Percentiles rank a stretch among this genome's conserved stretches.
phyloP scores from a whole-genome alignment of 1,284 basidiomycete species.

The Prillingera fragicola region DNA sequence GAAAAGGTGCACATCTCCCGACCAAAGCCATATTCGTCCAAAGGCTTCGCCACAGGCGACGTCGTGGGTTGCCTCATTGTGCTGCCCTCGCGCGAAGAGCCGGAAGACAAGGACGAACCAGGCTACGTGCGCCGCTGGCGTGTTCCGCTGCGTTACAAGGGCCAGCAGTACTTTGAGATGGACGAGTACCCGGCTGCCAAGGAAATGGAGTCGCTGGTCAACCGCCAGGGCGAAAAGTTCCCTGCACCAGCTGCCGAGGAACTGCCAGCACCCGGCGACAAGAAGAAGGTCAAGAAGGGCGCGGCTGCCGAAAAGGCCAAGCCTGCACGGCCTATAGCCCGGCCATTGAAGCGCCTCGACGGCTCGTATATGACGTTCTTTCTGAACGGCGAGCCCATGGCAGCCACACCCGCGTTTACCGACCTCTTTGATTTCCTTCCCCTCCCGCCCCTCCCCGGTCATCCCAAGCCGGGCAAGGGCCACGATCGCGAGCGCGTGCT shows the following conservation, averaged over 20 bases:
- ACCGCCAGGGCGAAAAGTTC: slow-evolving; percentile 52
- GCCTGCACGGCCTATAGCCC: neutral
- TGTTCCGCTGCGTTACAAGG: slow-evolving; percentile 88
- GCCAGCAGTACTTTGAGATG: slow-evolving; percentile 93
- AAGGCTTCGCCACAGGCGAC: slow-evolving; percentile 71
- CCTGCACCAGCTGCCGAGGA: slow-evolving; percentile 29
- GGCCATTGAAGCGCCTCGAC: slow-evolving; percentile 48
- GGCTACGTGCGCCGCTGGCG: slow-evolving; percentile 75
- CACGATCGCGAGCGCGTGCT: slow-evolving; percentile 23
- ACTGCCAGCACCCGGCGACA: slow-evolving; percentile 11
- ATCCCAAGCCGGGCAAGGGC: neutral
- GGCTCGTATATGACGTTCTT: slow-evolving; percentile 82
- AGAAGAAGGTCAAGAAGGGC: slow-evolving; percentile 17
- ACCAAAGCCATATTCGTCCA: slow-evolving; percentile 69
- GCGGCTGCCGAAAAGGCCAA: slow-evolving; percentile 26
- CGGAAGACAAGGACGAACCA: slow-evolving; percentile 59
- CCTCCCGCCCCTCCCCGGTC: slow-evolving; percentile 54
- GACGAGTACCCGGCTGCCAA: slow-evolving; percentile 85
- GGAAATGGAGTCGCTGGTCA: slow-evolving; percentile 86
- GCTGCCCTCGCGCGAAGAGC: slow-evolving; percentile 63
- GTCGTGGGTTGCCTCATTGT: slow-evolving; percentile 67
- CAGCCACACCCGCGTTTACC: slow-evolving; percentile 63
- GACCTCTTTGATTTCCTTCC: slow-evolving; percentile 89
- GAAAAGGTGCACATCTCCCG: slow-evolving; percentile 83
- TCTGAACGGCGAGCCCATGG: slow-evolving; percentile 83